Evolutionary conservation across 1,284 basidiomycete genomes (phyloP).

Genomic region (Rhodotorula sp.): DNA sequence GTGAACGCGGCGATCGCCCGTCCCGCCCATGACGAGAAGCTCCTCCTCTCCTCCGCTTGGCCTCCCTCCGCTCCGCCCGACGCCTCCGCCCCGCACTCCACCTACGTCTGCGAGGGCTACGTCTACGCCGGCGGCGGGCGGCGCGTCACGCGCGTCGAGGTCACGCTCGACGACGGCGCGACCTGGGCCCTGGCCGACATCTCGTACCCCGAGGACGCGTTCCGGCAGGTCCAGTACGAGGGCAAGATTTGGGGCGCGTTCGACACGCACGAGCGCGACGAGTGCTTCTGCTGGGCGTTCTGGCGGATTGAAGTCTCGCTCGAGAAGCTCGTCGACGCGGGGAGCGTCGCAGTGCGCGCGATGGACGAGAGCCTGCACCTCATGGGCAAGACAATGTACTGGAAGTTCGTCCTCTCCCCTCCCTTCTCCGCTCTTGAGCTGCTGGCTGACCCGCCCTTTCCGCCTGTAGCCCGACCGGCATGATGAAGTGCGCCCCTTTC

Average conservation of each 20-base stretch:
- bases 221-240: constrained; percentile 51
- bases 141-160: constrained; percentile 63
- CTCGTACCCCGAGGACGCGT: constrained; percentile 62
- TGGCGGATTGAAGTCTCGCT: constrained; percentile 59
- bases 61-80: constrained; percentile 21
- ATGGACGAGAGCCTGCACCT: constrained; percentile 61
- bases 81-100: constrained; percentile 14
- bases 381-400: constrained; percentile 60
- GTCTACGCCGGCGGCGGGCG: constrained; percentile 69
- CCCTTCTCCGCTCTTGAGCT: not conserved
- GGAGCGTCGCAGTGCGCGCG: constrained; percentile 60
- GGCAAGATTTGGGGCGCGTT: constrained; percentile 53
- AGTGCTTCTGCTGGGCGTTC: constrained; percentile 68
- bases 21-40: constrained; percentile 62
- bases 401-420: constrained; percentile 43
- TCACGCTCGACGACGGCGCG: constrained; percentile 63
- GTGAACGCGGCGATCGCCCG: constrained; percentile 64
- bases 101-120: constrained; percentile 60
- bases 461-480: constrained; percentile 23
- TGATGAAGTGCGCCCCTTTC: constrained; percentile 29
- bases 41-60: constrained; percentile 44
- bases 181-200: constrained; percentile 61
- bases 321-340: constrained; percentile 51
- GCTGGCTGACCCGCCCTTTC: not conserved
- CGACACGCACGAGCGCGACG: constrained; percentile 60